These are phyloP conservation scores for Lyophyllum atratum DNA, from an alignment of 768 basidiomycete species.

Conservation along the genomic window DNA sequence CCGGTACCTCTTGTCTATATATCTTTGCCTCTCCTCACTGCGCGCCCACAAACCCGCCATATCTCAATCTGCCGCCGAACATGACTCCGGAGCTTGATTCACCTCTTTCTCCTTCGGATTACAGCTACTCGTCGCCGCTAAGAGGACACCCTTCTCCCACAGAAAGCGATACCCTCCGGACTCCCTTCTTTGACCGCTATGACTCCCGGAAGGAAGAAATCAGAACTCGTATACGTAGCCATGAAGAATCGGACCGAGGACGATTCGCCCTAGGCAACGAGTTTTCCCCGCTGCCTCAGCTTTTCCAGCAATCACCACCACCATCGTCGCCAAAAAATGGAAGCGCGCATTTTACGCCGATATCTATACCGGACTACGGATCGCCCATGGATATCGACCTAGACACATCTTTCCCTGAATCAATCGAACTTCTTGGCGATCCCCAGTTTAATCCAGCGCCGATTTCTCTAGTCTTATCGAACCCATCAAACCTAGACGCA, in stretches of 20 bases:
- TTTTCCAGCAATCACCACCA: constrained; percentile 9
- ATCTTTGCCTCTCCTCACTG: constrained; percentile 10
- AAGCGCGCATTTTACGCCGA: constrained; percentile 5
- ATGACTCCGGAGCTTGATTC: constrained; percentile 28
- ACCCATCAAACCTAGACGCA: constrained; percentile 12
- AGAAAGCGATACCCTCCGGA: constrained; percentile 43
- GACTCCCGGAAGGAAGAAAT: background rate
- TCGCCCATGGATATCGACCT: constrained; percentile 11
- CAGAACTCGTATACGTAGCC: background rate
- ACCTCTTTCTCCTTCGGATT: constrained; percentile 32
- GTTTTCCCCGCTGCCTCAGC: constrained; percentile 4
- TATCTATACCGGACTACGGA: constrained; percentile 10
- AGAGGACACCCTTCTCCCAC: constrained; percentile 31
- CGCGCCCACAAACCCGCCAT: constrained; percentile 21
- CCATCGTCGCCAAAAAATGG: constrained; percentile 2
- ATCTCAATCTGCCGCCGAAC: constrained; percentile 18
- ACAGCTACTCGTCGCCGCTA: constrained; percentile 28
- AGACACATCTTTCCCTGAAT: constrained; percentile 11
- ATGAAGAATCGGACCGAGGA: background rate
- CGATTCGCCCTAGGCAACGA: constrained; percentile 5
- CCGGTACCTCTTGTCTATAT: constrained; percentile 17
- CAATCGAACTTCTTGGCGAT: constrained; percentile 8
- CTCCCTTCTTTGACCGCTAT: constrained; percentile 36
- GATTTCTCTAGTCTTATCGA: constrained; percentile 5
- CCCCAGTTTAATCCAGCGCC: constrained; percentile 1